Evolutionary conservation across 805 yeast species (phyloP).

Genomic region (Kuraishia molischiana): DNA sequence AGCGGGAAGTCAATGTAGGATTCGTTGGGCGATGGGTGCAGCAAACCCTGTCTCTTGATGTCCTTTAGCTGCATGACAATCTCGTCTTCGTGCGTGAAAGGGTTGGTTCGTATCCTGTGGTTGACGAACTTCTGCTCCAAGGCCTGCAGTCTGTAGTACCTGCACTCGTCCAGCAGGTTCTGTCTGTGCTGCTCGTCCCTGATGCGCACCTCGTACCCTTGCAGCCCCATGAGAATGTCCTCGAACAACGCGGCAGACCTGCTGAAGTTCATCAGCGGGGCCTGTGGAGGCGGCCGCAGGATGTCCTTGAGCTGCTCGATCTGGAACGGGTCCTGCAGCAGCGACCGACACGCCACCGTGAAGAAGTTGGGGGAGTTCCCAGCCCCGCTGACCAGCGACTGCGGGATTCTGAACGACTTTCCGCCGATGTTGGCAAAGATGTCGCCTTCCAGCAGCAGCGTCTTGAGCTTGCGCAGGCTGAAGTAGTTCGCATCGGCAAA

Average conservation of each 20-base stretch:
- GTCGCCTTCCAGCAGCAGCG: conserved; percentile 40
- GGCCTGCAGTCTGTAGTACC: conserved; percentile 66
- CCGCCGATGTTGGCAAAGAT: conserved; percentile 52
- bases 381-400: conserved; percentile 36
- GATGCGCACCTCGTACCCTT: conserved; percentile 42
- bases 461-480: conserved; percentile 46
- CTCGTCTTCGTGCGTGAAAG: conserved; percentile 41
- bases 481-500: conserved; percentile 68
- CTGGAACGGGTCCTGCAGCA: conserved; percentile 35
- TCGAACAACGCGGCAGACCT: conserved; percentile 46
- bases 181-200: conserved; percentile 44
- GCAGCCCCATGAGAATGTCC: conserved; percentile 43
- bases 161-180: conserved; percentile 56
- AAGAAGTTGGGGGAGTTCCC: conserved; percentile 80
- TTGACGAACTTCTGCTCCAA: conserved; percentile 64
- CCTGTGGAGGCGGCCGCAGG: conserved; percentile 72
- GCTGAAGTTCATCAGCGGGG: conserved; percentile 40
- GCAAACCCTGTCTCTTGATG: conserved; percentile 26
- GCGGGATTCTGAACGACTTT: conserved; percentile 47
- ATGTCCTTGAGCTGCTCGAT: conserved; percentile 30
- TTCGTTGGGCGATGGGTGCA: neutral
- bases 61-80: conserved; percentile 43
- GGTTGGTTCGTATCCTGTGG: conserved; percentile 39
- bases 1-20: conserved; percentile 10
- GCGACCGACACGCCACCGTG: conserved; percentile 45